Evolutionary conservation across 1,284 basidiomycete species (phyloP), one percentile per base, ranked within the genome.

Genomic region (Sporisorium sorghi): DNA sequence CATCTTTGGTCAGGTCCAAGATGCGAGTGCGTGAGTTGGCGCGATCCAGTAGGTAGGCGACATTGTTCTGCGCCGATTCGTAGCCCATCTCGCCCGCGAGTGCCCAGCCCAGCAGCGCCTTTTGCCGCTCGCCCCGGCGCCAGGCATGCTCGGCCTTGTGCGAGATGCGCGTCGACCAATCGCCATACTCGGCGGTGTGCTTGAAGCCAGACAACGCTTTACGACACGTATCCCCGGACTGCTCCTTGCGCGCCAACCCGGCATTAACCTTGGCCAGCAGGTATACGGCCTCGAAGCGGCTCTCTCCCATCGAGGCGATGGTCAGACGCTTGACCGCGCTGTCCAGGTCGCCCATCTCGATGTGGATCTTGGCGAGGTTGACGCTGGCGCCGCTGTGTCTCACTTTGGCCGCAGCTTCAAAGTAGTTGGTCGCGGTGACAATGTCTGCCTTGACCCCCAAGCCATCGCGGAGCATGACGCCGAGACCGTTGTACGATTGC

Each of bases 11-110:
- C 28, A 59, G 35, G 19, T 60, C 49, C 17, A 59, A 37, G 19
- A 69, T 37, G 19, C 58, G 64, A 47, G 67, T 48, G 2, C 69
- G 59, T 19, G 61, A 58, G 21, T 76, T 72, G 58, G 78, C 72
- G 14, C 94, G 92, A 82, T 97, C 94, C 49, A 99, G 87, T 61
- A 96, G 88, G 84, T 91, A 97, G 0, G 95, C 97, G 11, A 99
- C 87, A 80, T 99, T 99, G 84, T 95, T 98, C 86, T 98, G 95
- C 2, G 93, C 96, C 37, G 91, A 88, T 85, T 99, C 96, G 55
- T 89, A 91, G 0, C 97, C 97, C 73, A 92, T 87, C 86, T 99
- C 81, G 14, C 75, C 97, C 5, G 93, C 93, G 35, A 94, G 91
- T 56, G 97, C 89, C 91, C 92, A 94, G n/a, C 75, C 78, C 1